Evolutionary conservation across 495 filamentous ascomycete genomes (phyloP).

Genomic region (Cercophora scortea): DNA sequence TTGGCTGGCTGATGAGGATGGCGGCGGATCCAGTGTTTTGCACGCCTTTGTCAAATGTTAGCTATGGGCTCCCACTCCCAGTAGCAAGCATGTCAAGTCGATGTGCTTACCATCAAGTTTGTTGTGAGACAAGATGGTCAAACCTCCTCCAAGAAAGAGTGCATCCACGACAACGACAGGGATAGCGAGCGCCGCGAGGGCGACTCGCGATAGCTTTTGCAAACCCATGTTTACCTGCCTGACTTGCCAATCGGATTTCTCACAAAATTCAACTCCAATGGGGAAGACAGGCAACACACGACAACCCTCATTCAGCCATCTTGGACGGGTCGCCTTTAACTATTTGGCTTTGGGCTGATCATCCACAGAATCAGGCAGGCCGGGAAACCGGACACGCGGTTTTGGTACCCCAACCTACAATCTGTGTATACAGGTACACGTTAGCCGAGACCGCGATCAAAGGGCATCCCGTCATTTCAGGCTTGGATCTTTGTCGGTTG

Average conservation of each 20-base stretch:
- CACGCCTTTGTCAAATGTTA: slow-evolving; percentile 6
- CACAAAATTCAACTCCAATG: too few relatives aligned
- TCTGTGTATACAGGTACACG: background rate
- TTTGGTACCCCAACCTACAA: background rate
- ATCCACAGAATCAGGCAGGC: too few relatives aligned
- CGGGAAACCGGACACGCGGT: too few relatives aligned
- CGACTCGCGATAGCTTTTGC: slow-evolving; percentile 51
- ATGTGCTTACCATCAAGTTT: slow-evolving; percentile 15
- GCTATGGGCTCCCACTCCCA: background rate
- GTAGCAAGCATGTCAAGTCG: background rate
- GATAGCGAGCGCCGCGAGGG: slow-evolving; percentile 61
- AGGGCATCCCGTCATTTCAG: background rate
- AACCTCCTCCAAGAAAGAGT: slow-evolving; percentile 14
- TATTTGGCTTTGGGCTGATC: background rate
- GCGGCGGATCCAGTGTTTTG: slow-evolving; percentile 17
- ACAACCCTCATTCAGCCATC: background rate
- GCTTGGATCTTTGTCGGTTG: background rate
- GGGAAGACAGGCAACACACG: too few relatives aligned
- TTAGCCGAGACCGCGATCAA: background rate
- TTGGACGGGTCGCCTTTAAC: background rate
- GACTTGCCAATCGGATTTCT: background rate
- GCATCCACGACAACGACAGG: background rate
- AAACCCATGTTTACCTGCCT: background rate
- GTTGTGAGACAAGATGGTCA: slow-evolving; percentile 23
- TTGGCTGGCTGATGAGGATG: slow-evolving; percentile 20